Evolutionary conservation across 192 early-diverging fungal genomes (phyloP).

Genomic region (Coemansia brasiliensis): DNA sequence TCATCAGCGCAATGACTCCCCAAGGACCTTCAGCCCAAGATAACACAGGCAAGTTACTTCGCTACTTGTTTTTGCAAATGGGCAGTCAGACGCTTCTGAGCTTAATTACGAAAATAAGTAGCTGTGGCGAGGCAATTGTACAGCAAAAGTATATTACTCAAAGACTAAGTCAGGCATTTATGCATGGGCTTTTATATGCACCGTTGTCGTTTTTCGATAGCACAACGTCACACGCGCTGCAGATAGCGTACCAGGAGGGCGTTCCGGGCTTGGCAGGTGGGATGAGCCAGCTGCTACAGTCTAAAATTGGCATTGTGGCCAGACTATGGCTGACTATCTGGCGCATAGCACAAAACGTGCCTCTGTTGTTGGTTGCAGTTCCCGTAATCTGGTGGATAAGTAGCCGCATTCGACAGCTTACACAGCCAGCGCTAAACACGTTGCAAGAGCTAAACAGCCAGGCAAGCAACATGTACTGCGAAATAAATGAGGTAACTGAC

Average conservation of each 20-base stretch:
- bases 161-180: slow-evolving; percentile 11
- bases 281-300: not conserved
- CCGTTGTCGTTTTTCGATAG: slow-evolving; percentile 33
- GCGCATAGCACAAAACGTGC: not conserved
- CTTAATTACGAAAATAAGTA: not conserved
- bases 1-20: not conserved
- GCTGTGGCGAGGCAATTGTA: not conserved
- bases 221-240: slow-evolving; percentile 12
- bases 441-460: not conserved
- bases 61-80: not conserved
- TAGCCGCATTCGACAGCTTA: not conserved
- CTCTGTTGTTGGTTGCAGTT: not conserved
- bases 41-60: too few relatives aligned
- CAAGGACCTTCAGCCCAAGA: not conserved
- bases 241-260: slow-evolving; percentile 10
- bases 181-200: slow-evolving; percentile 20
- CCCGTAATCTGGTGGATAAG: slow-evolving; percentile 5
- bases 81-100: not conserved
- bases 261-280: not conserved
- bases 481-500: slow-evolving; percentile 16
- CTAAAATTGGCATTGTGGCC: not conserved
- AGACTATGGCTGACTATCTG: not conserved
- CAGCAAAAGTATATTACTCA: not conserved
- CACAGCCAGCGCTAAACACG: not conserved
- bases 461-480: not conserved